phyloP scores from a whole-genome alignment of 345 rosid genomes.

The Angophora floribunda region DNA sequence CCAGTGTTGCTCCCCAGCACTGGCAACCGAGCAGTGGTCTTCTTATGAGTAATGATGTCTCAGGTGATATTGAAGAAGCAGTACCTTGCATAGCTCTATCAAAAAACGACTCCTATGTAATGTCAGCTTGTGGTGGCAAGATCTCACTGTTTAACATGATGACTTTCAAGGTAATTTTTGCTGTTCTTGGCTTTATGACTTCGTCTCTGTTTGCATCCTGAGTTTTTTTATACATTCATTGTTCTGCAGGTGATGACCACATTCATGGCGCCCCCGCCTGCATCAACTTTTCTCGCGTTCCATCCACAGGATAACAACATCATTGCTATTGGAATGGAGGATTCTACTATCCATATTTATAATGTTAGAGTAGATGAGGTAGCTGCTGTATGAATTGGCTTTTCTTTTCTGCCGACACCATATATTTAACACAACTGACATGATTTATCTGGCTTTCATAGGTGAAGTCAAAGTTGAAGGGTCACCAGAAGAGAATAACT shows the following conservation, averaged over 20 bases:
- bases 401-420: not conserved
- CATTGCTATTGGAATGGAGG: constrained; percentile 90
- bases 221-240: not conserved
- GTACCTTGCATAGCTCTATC: constrained; percentile 91
- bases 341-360: constrained; percentile 73
- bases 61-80: constrained; percentile 74
- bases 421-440: not conserved
- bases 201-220: not conserved
- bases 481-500: constrained; percentile 79
- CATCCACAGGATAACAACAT: constrained; percentile 86
- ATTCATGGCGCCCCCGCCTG: constrained; percentile 79
- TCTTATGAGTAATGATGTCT: constrained; percentile 71
- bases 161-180: constrained; percentile 63
- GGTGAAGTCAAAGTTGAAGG: constrained; percentile 81
- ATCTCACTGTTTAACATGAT: constrained; percentile 87
- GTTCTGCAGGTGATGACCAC: constrained; percentile 76
- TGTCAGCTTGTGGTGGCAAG: constrained; percentile 93
- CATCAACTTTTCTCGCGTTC: constrained; percentile 81
- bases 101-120: constrained; percentile 84
- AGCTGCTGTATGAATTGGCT: not conserved
- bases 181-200: not conserved
- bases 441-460: constrained; percentile 10
- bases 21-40: constrained; percentile 96
- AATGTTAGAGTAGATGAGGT: constrained; percentile 87
- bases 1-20: constrained; percentile 57